Evolutionary conservation across 2,329 filamentous ascomycete genomes (phyloP), one percentile per base, ranked within the genome.

Genomic region (Phialophora chinensis): DNA sequence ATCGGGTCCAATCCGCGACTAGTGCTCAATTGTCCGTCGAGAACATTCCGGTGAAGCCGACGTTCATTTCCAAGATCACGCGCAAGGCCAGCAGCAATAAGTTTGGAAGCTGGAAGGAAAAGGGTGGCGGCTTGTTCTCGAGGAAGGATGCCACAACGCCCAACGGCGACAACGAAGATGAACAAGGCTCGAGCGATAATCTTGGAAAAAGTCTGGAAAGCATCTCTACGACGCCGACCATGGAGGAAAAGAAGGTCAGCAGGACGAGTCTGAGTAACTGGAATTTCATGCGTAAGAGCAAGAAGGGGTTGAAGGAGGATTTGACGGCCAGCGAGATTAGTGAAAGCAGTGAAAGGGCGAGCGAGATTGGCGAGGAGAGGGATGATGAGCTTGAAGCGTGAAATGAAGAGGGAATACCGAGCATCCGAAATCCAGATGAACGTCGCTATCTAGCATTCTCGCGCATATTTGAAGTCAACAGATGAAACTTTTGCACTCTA

Each of bases 41-140:
- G 17, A 71, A 60, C 17, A 70, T 69, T 12, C 71, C 71, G 0
- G 70, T 63, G 55, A 83, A 82, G 69, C 82, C 83, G 66, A 83
- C 81, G 7, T 81, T 84, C 61, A 83, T 84, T 66, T 82, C 81
- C 63, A 83, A 83, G 68, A 80, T 84, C 63, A 83, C 81, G 7
- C 80, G 82, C 60, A 84, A 84, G 68, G 79, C 81, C 58, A 82
- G 80, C 11, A 79, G 81, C 75, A 84, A 83, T 67, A 84, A 84
- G 72, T 82, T 81, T 66, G 76, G 79, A 57, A 80, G 81, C 14
- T 84, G 82, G 82, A 84, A 84, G 72, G 81, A 83, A 62, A 80
- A 82, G 47, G 78, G 77, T 11, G 29, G 59, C 33, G 61, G 69
- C 50, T 70, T 83, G 6, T 83, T 83, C 67, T 82, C 77, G 52